Base-by-base conservation (phyloP, 2,329 filamentous ascomycete genomes). In the Xylaria sp. region DNA sequence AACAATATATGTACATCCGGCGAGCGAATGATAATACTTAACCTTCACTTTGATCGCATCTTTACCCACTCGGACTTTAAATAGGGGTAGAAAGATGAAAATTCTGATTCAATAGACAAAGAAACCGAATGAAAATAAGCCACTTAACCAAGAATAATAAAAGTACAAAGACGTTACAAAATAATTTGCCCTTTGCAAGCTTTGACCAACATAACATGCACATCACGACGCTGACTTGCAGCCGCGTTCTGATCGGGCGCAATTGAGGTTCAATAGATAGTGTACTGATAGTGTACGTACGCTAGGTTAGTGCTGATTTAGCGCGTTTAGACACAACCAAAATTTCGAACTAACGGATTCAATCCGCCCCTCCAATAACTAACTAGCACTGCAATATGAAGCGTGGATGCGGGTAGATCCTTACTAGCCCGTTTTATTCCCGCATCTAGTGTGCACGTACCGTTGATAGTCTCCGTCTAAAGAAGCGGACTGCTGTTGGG, bases 361-460 rank as follows among this genome's bases (percentile, higher is more conserved):
- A 27, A 27, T 27, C 24, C 24, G 24, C 24, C 24, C 24, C 24
- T 27, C 24, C 24, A 27, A 27, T 27, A n/a, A n/a, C n/a, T n/a
- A n/a, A n/a, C n/a, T n/a, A 27, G 24, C 24, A 27, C 24, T 27
- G 24, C 24, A 27, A 50, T 56, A 56, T 64, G n/a, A 19, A 56
- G 61, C 48, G 34, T 58, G 55, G 53, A 12, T 36, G 19, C 62
- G 58, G 67, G 53, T 59, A 65, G 58, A 62, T 66, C 67, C 67
- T 39, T 54, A 50, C 12, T 30, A 12, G 17, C 11, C 57, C 36
- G 57, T 21, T 39, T 48, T 57, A 63, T 47, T 60, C 47, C 36
- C 48, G 14, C 4, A 24, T 61, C n/a, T 51, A 51, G 48, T 51
- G 48, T 51, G 27, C 4, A 17, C 19, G 11, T 32, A 42, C 34